phyloP scores from a whole-genome alignment of 2,329 filamentous ascomycete species.

The Neoscytalidium dimidiatum region DNA sequence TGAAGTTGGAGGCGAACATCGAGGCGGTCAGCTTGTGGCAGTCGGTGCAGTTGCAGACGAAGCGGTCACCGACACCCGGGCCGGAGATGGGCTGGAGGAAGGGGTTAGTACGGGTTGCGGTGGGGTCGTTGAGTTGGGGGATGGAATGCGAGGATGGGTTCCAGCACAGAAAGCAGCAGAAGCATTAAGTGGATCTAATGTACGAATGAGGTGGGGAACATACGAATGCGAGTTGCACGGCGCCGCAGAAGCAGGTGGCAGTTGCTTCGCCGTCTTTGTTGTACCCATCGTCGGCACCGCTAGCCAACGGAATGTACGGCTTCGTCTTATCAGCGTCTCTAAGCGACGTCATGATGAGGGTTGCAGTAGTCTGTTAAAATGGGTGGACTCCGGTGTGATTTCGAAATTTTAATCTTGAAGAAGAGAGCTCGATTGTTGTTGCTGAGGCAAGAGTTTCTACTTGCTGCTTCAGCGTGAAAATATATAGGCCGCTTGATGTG shows the following conservation, averaged over 20 bases:
- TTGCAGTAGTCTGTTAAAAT: no score
- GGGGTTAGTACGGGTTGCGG: no score
- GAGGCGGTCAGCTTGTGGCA: constrained; percentile 64
- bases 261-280: constrained; percentile 29
- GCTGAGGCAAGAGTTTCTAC: no score
- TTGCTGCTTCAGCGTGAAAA: no score
- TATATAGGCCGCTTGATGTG: no score
- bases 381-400: no score
- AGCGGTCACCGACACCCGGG: constrained; percentile 51
- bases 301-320: constrained; percentile 27
- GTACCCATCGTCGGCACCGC: constrained; percentile 26
- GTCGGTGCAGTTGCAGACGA: constrained; percentile 63
- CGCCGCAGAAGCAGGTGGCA: constrained; percentile 34
- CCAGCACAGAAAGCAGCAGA: no score
- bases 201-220: no score
- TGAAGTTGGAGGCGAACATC: constrained; percentile 62
- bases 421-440: no score
- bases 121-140: neutral
- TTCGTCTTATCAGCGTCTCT: constrained; percentile 23
- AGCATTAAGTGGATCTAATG: no score
- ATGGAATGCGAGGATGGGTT: neutral
- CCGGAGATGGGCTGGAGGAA: constrained; percentile 45
- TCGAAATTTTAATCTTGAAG: no score
- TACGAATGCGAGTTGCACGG: constrained; percentile 31
- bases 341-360: no score